Conservation (phyloP, 2,329 filamentous ascomycete genomes). For the Ophiostoma triangulosporum region DNA sequence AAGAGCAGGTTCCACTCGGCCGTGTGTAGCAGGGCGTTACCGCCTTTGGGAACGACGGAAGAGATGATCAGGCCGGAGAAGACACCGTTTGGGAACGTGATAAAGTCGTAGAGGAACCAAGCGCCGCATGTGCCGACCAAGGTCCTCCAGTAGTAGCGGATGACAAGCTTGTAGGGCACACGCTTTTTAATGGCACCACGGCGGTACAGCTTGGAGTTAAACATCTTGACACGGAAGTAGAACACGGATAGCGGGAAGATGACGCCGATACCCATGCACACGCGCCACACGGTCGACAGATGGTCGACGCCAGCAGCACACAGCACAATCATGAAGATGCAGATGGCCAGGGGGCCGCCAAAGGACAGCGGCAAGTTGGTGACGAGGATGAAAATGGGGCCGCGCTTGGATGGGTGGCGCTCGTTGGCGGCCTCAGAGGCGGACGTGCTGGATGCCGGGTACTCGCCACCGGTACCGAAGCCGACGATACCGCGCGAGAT, state of each 20-base stretch:
- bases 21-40: conserved; percentile 13
- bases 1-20: conserved; percentile 18
- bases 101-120: conserved; percentile 43
- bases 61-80: conserved; percentile 39
- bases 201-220: conserved; percentile 34
- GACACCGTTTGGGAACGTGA: conserved; percentile 41
- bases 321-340: conserved; percentile 36
- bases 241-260: conserved; percentile 37
- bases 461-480: conserved; percentile 36
- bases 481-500: conserved; percentile 27
- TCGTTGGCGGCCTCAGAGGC: conserved; percentile 42
- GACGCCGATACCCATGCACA: conserved; percentile 35
- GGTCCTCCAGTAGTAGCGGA: conserved; percentile 35
- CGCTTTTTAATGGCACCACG: conserved; percentile 30
- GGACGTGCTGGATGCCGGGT: conserved; percentile 36
- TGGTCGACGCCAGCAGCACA: conserved; percentile 29
- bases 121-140: conserved; percentile 34
- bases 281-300: conserved; percentile 34
- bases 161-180: conserved; percentile 31
- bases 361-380: conserved; percentile 34
- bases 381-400: conserved; percentile 44
- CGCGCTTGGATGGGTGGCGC: conserved; percentile 19
- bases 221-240: conserved; percentile 39
- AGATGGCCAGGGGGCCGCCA: conserved; percentile 36
- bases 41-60: conserved; percentile 13